Conservation (phyloP, 192 early-diverging fungal genomes). For the Gonapodya sp. region DNA sequence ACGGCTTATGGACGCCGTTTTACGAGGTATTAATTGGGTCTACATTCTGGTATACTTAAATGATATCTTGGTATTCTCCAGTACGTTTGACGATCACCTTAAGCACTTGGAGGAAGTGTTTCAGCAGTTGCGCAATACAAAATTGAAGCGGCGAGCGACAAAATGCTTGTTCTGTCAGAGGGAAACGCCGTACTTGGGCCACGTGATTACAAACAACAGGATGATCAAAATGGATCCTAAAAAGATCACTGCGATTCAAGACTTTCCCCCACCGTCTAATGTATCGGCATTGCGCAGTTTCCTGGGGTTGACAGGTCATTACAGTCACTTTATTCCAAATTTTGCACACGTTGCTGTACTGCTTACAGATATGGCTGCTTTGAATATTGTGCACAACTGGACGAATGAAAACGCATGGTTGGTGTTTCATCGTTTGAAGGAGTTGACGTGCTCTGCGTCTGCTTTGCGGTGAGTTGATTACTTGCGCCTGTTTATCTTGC, state of each 20-base stretch:
- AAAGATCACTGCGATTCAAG: background rate
- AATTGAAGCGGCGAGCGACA: background rate
- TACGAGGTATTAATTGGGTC: background rate
- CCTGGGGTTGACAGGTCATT: background rate
- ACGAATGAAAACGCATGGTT: background rate
- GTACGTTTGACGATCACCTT: background rate
- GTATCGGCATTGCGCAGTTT: background rate
- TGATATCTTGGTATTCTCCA: background rate
- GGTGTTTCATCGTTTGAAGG: background rate
- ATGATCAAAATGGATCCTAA: background rate
- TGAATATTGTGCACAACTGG: background rate
- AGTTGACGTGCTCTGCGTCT: background rate
- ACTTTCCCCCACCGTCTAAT: background rate
- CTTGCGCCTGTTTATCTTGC: background rate
- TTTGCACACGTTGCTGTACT: background rate
- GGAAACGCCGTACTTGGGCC: background rate
- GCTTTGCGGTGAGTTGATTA: background rate
- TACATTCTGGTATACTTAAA: background rate
- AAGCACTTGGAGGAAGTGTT: background rate
- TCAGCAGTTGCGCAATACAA: background rate
- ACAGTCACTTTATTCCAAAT: background rate
- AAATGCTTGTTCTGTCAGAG: background rate
- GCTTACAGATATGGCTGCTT: background rate
- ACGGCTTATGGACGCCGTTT: background rate
- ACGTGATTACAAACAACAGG: background rate